Base-by-base conservation (phyloP, 2,329 filamentous ascomycete genomes). In the Rutstroemia sp. region DNA sequence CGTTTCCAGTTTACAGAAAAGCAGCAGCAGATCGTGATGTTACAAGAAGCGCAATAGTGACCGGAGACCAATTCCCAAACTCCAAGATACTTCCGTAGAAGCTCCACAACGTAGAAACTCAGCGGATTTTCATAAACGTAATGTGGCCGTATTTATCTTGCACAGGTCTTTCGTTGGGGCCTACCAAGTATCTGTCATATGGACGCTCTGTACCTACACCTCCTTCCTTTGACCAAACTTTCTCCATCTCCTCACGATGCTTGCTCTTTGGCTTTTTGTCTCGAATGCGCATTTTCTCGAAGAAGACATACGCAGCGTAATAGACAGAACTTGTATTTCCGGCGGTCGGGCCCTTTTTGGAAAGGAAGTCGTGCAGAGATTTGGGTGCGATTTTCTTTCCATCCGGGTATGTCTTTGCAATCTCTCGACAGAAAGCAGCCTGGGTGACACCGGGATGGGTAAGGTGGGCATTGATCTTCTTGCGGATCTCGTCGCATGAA, bases 221-320 rank as follows among this genome's bases (percentile, higher is more conserved):
- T 21, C 42, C 54, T 25, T 53, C 34, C 2, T 23, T 30, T 7
- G 23, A 45, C 23, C 19, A 54, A 9, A 54, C 34, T 23, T 62
- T 55, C 65, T 83, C 79, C 77, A 83, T 82, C 56, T 78, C 75
- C 58, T 71, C 50, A 12, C 80, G 69, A 63, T 76, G 73, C 64
- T 77, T 73, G 17, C 67, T 73, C 71, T 83, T 83, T 46, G 75
- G 70, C 67, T 78, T 81, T 0, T 71, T 69, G 52, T 79, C 71
- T 63, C 73, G 73, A 54, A 83, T 68, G 16, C 80, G 69, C 61
- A 78, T 60, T 71, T 83, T 84, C 70, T 84, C 80, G 62, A 84
- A 84, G 65, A 76, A 82, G 19, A 81, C 73, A 63, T 83, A 84
- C 0, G 71, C 73, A 3, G 74, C 75, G 61, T 84, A 83, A 63